Evolutionary conservation across 306 rosid species (phyloP).

Genomic region (Sphenostylis stenocarpa): DNA sequence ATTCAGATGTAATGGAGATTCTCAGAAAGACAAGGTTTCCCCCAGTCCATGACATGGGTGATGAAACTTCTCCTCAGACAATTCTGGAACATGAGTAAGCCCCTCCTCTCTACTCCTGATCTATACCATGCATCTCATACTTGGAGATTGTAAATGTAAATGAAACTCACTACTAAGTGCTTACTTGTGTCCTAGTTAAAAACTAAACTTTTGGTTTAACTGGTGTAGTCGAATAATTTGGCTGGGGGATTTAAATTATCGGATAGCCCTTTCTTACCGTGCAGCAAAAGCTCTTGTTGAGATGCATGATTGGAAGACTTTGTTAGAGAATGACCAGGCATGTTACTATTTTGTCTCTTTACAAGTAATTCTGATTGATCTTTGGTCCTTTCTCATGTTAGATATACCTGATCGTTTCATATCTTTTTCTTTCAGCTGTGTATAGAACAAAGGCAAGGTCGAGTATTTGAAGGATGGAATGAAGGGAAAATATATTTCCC

Average conservation of each 20-base stretch:
- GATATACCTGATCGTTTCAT: constrained; percentile 36
- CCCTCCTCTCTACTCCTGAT: not conserved
- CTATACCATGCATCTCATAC: not conserved
- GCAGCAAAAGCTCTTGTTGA: constrained; percentile 79
- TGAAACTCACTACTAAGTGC: not conserved
- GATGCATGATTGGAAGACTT: constrained; percentile 79
- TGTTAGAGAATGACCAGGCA: constrained; percentile 86
- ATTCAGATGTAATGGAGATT: constrained; percentile 86
- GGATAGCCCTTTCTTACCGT: constrained; percentile 78
- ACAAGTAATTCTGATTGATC: constrained; percentile 5
- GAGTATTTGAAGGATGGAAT: constrained; percentile 76
- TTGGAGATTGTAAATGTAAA: constrained; percentile 5
- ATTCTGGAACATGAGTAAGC: constrained; percentile 81
- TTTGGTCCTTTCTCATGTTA: constrained; percentile 6
- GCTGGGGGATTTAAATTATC: constrained; percentile 92
- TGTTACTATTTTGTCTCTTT: constrained; percentile 27
- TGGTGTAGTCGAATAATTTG: constrained; percentile 74
- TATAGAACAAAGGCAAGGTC: constrained; percentile 73
- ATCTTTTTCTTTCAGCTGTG: constrained; percentile 56
- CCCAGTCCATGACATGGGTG: constrained; percentile 53
- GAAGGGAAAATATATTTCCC: constrained; percentile 91
- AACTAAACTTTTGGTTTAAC: constrained; percentile 23
- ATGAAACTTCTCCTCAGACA: constrained; percentile 71
- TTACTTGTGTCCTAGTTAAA: not conserved
- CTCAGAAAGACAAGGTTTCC: constrained; percentile 84